Base-by-base conservation (phyloP, 1,284 basidiomycete genomes). In the Farysia itapuensis region DNA sequence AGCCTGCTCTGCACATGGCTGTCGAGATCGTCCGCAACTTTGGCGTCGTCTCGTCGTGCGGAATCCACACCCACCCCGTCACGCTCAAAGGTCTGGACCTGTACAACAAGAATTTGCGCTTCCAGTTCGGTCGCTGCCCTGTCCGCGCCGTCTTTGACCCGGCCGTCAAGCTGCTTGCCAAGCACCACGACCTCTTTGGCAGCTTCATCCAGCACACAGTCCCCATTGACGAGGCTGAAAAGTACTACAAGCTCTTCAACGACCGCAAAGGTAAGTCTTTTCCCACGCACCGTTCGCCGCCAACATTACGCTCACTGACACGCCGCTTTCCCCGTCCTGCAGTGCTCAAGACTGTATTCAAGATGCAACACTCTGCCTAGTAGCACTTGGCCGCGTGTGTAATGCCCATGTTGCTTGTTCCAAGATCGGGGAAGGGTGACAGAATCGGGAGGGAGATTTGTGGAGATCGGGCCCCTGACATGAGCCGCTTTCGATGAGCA, bases 51-150 rank as follows among this genome's bases (percentile, higher is more conserved):
- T 82, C 82, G 24, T 88, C 86, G 5, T 87, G 89, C 16, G 90
- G 90, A 5, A 86, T 89, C 13, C 78, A 79, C 64, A 76, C 67
- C 7, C 66, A 77, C 29, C 38, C 61, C 6, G 54, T 79, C 22
- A 64, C 67, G 1, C 43, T 81, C 15, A 59, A 72, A 5, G 81
- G 80, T 5, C 70, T 72, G 7, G 79, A 84, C 33, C 75, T 89
- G 31, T 94, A 93, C 77, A 81, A 84, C 78, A 90, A 91, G 78
- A 92, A 91, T 70, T 81, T 77, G 19, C 64, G 65, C 12, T 63
- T 89, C 41, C 85, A 87, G 64, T 91, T 90, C 72, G 91, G 90
- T 8, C 82, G 90, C 14, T 94, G 90, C 71, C 89, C 89, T 14
- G 90, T 75, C 6, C 52, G 65, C 14, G 60, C 67, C 29, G 54